Base-by-base conservation (phyloP, 2,329 filamentous ascomycete genomes). In the Didymella sp. region DNA sequence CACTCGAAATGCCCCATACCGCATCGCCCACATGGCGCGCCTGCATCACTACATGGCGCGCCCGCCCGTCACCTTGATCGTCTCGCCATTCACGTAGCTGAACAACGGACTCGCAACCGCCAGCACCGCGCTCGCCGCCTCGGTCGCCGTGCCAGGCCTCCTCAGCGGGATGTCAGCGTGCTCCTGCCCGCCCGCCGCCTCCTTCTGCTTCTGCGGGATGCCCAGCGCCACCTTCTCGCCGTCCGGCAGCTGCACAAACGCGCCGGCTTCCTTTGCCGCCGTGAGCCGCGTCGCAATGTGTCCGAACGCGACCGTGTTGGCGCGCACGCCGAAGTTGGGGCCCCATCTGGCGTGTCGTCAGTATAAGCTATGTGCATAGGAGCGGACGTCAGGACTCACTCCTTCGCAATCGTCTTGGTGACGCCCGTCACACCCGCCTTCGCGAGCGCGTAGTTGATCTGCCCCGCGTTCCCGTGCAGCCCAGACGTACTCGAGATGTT, bases 341-440 rank as follows among this genome's bases (percentile, higher is more conserved):
- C 92, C 92, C 92, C 92, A 96, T 57, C 73, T 75, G 17, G 27
- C 7, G 38, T 25, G 11, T 6, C 6, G 13, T 31, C 15, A 43
- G 31, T 9, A 0, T 11, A 6, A n/a, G 4, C 30, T 28, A 28
- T 28, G 12, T 2, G n/a, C n/a, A n/a, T n/a, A n/a, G n/a, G n/a
- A n/a, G n/a, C n/a, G n/a, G n/a, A n/a, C n/a, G n/a, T n/a, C 31
- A 17, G n/a, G 3, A 71, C 71, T 24, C 61, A 74, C 80, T 96
- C 82, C 79, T 96, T 96, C 3, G 92, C 91, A 71, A 96, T 91
- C 1, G 91, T 92, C 80, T 95, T 96, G 57, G 89, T 93, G 56
- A 96, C 83, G 6, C 92, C 92, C 11, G 85, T 85, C 13, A 96
- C 86, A 42, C 91, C 92, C 3, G 92, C 90, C 80, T 96, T 96